Percentiles rank a stretch among this genome's conserved stretches.
These are phyloP conservation scores for Sphaerosporella brunnea DNA, from an alignment of 495 filamentous ascomycete species.

Conservation along the genomic window DNA sequence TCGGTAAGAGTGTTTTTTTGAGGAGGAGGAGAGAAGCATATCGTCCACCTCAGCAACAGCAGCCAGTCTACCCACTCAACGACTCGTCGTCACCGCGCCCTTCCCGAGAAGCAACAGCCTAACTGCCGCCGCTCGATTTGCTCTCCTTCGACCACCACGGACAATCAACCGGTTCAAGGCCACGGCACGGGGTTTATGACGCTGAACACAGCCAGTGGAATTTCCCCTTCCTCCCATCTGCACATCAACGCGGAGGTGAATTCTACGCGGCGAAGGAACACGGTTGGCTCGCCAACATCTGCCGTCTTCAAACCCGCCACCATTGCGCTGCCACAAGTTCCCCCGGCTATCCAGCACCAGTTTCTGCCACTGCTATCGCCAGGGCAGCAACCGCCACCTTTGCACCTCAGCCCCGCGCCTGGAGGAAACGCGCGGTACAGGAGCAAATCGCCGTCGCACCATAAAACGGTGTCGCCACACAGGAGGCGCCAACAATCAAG, in stretches of 20 bases:
- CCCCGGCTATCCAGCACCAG: conserved; percentile 8
- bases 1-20: too few species aligned
- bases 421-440: conserved; percentile 9
- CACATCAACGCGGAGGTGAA: not conserved
- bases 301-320: conserved; percentile 16
- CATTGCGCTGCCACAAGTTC: conserved; percentile 8
- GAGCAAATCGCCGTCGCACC: conserved; percentile 16
- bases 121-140: too few species aligned
- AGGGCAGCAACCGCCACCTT: conserved; percentile 11
- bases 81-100: not conserved
- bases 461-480: conserved; percentile 15
- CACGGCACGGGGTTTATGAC: conserved; percentile 20
- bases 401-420: conserved; percentile 15
- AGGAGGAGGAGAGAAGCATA: too few species aligned
- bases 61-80: too few species aligned
- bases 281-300: conserved; percentile 21
- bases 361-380: conserved; percentile 21
- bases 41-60: too few species aligned
- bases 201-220: conserved; percentile 24
- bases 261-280: conserved; percentile 17
- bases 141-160: conserved; percentile 1
- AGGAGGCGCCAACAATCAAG: conserved; percentile 19
- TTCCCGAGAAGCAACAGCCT: too few species aligned
- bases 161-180: not conserved
- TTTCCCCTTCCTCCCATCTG: conserved; percentile 22